Percentiles rank a stretch among this genome's conserved stretches.
phyloP scores from a whole-genome alignment of 306 rosid genomes.

The Luffa acutangula region DNA sequence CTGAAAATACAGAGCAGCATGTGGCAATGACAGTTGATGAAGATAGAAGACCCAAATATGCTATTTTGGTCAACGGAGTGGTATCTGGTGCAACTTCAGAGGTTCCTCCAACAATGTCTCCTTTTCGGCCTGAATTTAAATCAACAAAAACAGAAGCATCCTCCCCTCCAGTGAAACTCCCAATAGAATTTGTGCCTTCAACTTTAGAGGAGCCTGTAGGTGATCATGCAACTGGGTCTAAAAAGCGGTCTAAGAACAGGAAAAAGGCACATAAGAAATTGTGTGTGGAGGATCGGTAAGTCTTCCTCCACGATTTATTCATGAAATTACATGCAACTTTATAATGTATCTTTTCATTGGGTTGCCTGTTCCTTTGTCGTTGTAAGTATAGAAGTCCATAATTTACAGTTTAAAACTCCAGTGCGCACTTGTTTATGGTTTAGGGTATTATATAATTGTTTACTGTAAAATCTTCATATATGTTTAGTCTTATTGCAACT shows the following conservation, averaged over 20 bases:
- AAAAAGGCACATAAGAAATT: constrained; percentile 30
- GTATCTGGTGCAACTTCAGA: constrained; percentile 7
- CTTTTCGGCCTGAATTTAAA: constrained; percentile 15
- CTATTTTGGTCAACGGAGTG: constrained; percentile 6
- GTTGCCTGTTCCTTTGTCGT: background rate
- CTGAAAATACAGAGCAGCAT: constrained; percentile 1
- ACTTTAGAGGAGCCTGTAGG: constrained; percentile 3
- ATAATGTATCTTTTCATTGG: background rate
- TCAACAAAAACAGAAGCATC: constrained; percentile 7
- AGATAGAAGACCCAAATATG: background rate
- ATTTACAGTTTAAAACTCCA: background rate
- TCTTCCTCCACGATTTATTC: background rate
- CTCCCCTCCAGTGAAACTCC: background rate
- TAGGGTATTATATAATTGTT: background rate
- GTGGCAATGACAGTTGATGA: background rate
- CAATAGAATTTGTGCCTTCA: constrained; percentile 24
- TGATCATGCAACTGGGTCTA: constrained; percentile 13
- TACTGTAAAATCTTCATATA: background rate
- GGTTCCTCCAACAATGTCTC: background rate
- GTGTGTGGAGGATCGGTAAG: constrained; percentile 28
- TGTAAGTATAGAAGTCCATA: background rate
- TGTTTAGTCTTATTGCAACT: background rate
- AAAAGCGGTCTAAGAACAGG: constrained; percentile 32
- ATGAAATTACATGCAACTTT: background rate
- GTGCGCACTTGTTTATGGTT: background rate